Evolutionary conservation across 805 yeast species (phyloP).

Genomic region (Lachancea meyersii): DNA sequence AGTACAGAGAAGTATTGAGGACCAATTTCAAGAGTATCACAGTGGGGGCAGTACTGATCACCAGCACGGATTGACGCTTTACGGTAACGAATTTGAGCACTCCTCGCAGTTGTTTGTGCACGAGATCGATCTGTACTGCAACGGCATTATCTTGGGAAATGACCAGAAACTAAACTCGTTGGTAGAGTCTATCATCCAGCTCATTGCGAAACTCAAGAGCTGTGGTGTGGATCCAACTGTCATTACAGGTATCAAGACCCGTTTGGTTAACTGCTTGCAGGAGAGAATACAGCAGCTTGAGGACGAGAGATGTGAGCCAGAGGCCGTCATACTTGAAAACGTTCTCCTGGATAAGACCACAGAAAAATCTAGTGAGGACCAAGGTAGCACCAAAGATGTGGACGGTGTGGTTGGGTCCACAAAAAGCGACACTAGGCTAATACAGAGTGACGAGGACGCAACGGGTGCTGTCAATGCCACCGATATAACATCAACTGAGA

Average conservation of each 20-base stretch:
- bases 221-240: conserved; percentile 3
- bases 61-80: background rate
- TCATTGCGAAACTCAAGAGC: conserved; percentile 9
- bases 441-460: too few species aligned
- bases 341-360: background rate
- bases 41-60: background rate
- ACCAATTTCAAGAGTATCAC: conserved; percentile 7
- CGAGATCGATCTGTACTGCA: conserved; percentile 7
- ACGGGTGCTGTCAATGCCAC: too few species aligned
- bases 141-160: conserved; percentile 9
- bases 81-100: background rate
- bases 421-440: too few species aligned
- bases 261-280: background rate
- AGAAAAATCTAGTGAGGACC: background rate
- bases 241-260: conserved; percentile 6
- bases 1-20: conserved; percentile 9
- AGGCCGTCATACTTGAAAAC: background rate
- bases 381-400: background rate
- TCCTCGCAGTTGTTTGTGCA: conserved; percentile 1
- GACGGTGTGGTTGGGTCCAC: too few species aligned
- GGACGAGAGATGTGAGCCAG: background rate
- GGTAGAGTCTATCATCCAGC: conserved; percentile 5
- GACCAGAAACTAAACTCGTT: conserved; percentile 5
- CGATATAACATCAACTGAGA: too few species aligned
- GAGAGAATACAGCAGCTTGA: background rate